Evolutionary conservation across 495 filamentous ascomycete species (phyloP), one percentile per base, ranked within the genome.

Genomic region (Hapsidospora chrysogenum): DNA sequence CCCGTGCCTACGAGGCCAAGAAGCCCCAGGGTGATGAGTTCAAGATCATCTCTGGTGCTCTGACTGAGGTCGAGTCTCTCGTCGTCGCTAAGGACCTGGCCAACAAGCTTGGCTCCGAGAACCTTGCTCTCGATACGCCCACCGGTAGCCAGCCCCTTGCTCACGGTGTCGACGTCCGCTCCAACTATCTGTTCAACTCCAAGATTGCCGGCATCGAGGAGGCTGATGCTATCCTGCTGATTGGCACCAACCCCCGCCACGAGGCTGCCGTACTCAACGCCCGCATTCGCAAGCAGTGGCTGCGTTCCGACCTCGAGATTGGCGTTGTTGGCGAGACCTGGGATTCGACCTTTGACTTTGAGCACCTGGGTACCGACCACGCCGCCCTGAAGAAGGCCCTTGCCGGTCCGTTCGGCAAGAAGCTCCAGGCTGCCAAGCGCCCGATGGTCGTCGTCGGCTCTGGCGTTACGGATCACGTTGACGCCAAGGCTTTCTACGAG

Each of bases 401-500:
- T 17, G 54, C 79, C n/a, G 87, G 89, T 13, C 54, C 70, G 3
- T 97, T 92, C 51, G 85, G 89, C 50, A 82, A 92, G 69, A 85
- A 83, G 60, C 78, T 97, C 33, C 67, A 74, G 43, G 58, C 72
- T n/a, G 89, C 89, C 22, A 72, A 92, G 69, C 70, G 72, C 43
- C 89, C 89, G 26, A 92, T 96, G 83, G 94, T 97, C 50, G 73
- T 97, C 33, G 72, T 96, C 33, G 89, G 89, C 33, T 89, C 82
- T 38, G 80, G 78, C 43, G 81, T 84, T 26, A 78, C 76, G 20
- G 89, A 97, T 53, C 85, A 95, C 56, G 44, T 71, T 9, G 89
- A 96, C 48, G 74, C 85, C 27, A 92, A 92, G 63, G 74, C 83
- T 27, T 83, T 95, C 46, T 95, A 84, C 56, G 85, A 95, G 60